Base-by-base conservation (phyloP, 2,329 filamentous ascomycete species). In the Talaromyces islandicus region DNA sequence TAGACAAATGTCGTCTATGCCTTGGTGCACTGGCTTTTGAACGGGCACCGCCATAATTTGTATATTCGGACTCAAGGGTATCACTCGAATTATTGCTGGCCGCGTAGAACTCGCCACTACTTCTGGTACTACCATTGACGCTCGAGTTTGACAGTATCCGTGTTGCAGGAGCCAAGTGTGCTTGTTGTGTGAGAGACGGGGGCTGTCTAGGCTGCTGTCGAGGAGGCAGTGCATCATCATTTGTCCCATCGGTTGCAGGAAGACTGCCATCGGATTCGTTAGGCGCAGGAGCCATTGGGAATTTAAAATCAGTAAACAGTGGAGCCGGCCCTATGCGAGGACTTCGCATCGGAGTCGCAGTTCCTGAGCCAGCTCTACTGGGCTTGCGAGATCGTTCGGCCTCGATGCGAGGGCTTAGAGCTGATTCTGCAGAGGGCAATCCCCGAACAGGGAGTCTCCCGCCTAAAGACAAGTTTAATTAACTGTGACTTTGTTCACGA, bases 61-160 rank as follows among this genome's bases (percentile, higher is more conserved):
- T 83, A 70, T 96, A 95, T 74, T 97, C 94, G 0, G 94, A 99
- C 11, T 88, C 88, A 54, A 97, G 73, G 3, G 94, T 99, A 73
- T 99, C 94, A 17, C 89, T 91, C 7, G 94, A 97, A 70, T 96
- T 89, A 71, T 97, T 97, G 78, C 93, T 97, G 72, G 93, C 78
- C 0, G 92, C 92, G 73, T 96, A 97, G 68, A 97, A 95, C 69
- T 99, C 94, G 58, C 89, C 90, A 71, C 94, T 99, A 64, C 91
- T 96, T 67, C 94, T 83, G 25, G 91, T 92, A 29, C 93, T 97
- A 58, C 85, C 85, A 62, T 85, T 84, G 65, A 89, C 80, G 67
- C 90, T 95, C 17, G 88, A 88, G 32, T 89, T 88, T 3, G 92
- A 91, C 57, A 96, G 80, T 56, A 96, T 86, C 56, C 77, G 67